phyloP scores from a whole-genome alignment of 306 rosid species.

The Inga oerstediana region DNA sequence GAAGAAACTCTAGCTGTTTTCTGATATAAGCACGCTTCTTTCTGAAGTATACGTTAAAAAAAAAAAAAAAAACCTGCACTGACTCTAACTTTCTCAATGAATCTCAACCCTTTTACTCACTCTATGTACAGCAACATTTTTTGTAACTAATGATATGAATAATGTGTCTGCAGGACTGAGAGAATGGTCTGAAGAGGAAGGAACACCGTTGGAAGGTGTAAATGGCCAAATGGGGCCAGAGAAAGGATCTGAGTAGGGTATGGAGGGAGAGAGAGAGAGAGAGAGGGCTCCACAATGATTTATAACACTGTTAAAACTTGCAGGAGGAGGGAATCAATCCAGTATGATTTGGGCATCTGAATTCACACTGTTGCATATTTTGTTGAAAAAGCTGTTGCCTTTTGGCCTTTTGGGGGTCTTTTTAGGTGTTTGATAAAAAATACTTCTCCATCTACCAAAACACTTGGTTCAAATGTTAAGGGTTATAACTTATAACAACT shows the following conservation, averaged over 20 bases:
- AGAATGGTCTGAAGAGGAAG: constrained; percentile 53
- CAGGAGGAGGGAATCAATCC: constrained; percentile 30
- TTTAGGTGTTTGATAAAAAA: constrained; percentile 1
- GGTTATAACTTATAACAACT: no score
- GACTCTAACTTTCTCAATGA: constrained; percentile 1
- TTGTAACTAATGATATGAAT: constrained; percentile 2
- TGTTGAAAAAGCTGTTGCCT: neutral
- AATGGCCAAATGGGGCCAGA: constrained; percentile 51
- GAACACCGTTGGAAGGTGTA: constrained; percentile 47
- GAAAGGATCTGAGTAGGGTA: constrained; percentile 65
- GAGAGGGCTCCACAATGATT: constrained; percentile 67
- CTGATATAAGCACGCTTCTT: constrained; percentile 38
- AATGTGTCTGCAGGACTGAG: constrained; percentile 48
- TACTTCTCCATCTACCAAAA: neutral
- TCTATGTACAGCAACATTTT: neutral
- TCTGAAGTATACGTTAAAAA: constrained; percentile 12
- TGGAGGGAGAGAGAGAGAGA: constrained; percentile 25
- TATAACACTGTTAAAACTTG: constrained; percentile 47
- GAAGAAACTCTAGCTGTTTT: constrained; percentile 46
- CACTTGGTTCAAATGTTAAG: no score
- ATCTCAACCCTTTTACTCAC: constrained; percentile 34
- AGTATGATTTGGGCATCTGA: constrained; percentile 44
- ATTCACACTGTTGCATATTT: constrained; percentile 29
- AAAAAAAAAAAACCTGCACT: neutral
- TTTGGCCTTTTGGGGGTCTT: constrained; percentile 19